Base-by-base conservation (phyloP, 768 basidiomycete species). In the Podaxis pistillaris region DNA sequence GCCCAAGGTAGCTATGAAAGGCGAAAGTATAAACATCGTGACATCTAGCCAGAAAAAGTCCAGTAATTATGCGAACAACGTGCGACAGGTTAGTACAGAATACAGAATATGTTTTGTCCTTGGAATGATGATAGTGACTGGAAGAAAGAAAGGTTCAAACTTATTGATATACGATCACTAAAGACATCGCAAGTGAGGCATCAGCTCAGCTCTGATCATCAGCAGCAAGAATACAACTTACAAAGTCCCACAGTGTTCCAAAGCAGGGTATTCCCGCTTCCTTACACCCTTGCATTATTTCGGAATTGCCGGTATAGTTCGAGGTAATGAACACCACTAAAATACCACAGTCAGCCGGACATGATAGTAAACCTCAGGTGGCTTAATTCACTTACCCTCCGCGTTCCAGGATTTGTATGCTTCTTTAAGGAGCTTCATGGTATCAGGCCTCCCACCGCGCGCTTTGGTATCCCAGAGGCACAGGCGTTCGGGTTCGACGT, bases 261-360 rank as follows among this genome's bases (percentile, higher is more conserved):
- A 86, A 86, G 49, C 82, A 83, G 46, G 87, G 87, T 67, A 88
- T 88, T 26, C 84, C 85, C 56, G 82, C 83, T 65, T 81, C 81
- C 72, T 87, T 90, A 77, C 86, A 91, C 22, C 89, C 90, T 71
- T 88, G 79, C 83, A 90, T 91, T 64, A 93, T 87, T 68, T 93
- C 90, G 13, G 82, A 78, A 72, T 93, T 92, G 30, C 90, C 90
- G 44, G 85, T 80, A 67, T 82, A 88, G 75, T 93, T 93, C n/a
- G 90, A 91, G 7, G 90, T 93, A 72, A 93, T 89, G 74, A 93
- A 90, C 28, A 92, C 86, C 50, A 93, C 86, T 86, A 17, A 30
- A 64, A 62, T 33, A 60, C 13, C n/a, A 28, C 26, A 57, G 40
- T 60, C 50, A 61, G 36, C 24, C 41, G 33, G 65, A 47, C 12